Evolutionary conservation across 2,329 filamentous ascomycete species (phyloP).

Genomic region (Fusarium pseudocircinatum): DNA sequence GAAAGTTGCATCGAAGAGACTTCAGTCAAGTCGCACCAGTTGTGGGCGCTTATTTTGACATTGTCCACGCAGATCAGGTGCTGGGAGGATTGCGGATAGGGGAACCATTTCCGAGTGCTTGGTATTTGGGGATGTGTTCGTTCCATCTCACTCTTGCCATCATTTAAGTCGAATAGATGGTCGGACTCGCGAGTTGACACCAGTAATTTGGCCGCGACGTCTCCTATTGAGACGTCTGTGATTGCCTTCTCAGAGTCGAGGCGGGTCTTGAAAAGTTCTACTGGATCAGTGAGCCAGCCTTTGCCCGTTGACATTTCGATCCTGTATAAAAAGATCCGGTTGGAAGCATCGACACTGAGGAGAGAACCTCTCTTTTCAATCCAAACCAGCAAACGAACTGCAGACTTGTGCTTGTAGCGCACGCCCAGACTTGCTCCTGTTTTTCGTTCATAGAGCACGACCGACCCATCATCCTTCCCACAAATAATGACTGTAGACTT

Average conservation of each 20-base stretch:
- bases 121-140: not conserved
- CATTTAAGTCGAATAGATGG: constrained; percentile 43
- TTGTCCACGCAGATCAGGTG: constrained; percentile 46
- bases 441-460: constrained; percentile 44
- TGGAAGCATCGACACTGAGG: constrained; percentile 44
- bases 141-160: constrained; percentile 31
- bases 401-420: constrained; percentile 45
- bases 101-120: constrained; percentile 32
- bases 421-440: constrained; percentile 25
- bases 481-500: constrained; percentile 45
- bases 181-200: constrained; percentile 46
- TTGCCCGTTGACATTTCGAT: constrained; percentile 23
- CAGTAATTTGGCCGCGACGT: constrained; percentile 43
- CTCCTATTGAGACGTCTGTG: constrained; percentile 41
- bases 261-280: constrained; percentile 31
- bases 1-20: constrained; percentile 18
- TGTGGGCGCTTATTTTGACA: constrained; percentile 35
- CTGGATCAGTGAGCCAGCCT: constrained; percentile 6
- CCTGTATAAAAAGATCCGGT: constrained; percentile 34
- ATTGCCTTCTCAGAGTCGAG: constrained; percentile 40
- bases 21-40: constrained; percentile 45
- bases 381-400: constrained; percentile 44
- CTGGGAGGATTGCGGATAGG: constrained; percentile 29
- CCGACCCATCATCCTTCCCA: constrained; percentile 50
- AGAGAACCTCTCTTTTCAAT: constrained; percentile 37